phyloP scores from a whole-genome alignment of 805 yeast genomes.

The Candida caryicola region DNA sequence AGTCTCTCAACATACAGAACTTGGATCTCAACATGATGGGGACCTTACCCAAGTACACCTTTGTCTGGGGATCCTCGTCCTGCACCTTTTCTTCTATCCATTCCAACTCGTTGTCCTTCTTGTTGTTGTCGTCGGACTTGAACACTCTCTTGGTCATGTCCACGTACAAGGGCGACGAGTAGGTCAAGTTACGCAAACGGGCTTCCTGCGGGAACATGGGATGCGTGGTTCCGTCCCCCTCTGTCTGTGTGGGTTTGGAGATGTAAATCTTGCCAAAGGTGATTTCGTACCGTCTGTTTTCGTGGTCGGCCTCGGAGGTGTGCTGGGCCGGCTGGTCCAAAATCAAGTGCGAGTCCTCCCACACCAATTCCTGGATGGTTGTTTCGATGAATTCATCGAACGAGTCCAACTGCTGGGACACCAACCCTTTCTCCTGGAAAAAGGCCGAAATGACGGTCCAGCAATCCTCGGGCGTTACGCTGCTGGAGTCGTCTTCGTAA shows the following conservation, averaged over 20 bases:
- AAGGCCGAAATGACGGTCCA: slow-evolving; percentile 98
- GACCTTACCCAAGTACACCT: slow-evolving; percentile 91
- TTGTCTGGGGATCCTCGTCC: slow-evolving; percentile 60
- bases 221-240: slow-evolving; percentile 99
- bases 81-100: slow-evolving; percentile 51
- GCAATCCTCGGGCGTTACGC: slow-evolving; percentile 95
- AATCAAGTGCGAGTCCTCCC: slow-evolving; percentile 92
- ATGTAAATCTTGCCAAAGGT: slow-evolving; percentile 96
- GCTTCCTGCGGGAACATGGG: slow-evolving; percentile 99
- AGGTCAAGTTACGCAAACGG: slow-evolving; percentile 90
- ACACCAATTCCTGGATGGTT: slow-evolving; percentile 92
- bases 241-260: slow-evolving; percentile 97
- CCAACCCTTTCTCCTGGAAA: slow-evolving; percentile 94
- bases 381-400: slow-evolving; percentile 97
- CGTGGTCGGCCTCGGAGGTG: slow-evolving; percentile 83
- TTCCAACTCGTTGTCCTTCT: slow-evolving; percentile 42
- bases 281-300: slow-evolving; percentile 90
- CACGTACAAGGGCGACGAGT: slow-evolving; percentile 92
- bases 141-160: slow-evolving; percentile 91
- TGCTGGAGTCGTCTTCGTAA: slow-evolving; percentile 60
- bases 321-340: slow-evolving; percentile 99
- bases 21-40: slow-evolving; percentile 97
- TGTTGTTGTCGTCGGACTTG: slow-evolving; percentile 71
- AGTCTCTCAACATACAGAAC: slow-evolving; percentile 87
- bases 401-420: slow-evolving; percentile 96